Evolutionary conservation across 2,329 filamentous ascomycete genomes (phyloP).

Genomic region (Sporothrix protearum): DNA sequence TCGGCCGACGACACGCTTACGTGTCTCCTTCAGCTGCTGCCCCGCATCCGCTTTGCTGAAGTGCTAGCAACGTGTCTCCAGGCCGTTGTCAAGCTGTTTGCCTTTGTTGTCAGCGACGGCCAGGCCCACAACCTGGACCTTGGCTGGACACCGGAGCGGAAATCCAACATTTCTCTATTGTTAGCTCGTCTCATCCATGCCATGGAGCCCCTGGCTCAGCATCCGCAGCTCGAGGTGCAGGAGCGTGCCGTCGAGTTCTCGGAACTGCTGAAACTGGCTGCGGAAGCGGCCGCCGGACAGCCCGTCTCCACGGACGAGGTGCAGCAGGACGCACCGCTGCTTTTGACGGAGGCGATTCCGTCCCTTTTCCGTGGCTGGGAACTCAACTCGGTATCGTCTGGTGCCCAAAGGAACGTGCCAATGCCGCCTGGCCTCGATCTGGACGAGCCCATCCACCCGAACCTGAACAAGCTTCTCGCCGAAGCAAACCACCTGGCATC

Average conservation of each 20-base stretch:
- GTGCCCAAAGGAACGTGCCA: constrained; percentile 83
- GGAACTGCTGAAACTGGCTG: constrained; percentile 81
- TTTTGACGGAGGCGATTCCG: constrained; percentile 88
- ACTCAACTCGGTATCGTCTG: constrained; percentile 81
- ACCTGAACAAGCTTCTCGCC: constrained; percentile 65
- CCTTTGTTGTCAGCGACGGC: constrained; percentile 64
- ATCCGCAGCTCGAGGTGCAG: constrained; percentile 90
- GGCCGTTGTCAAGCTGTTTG: constrained; percentile 80
- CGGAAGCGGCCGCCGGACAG: constrained; percentile 72
- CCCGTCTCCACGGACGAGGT: constrained; percentile 51
- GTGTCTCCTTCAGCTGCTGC: constrained; percentile 64
- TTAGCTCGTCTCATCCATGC: constrained; percentile 79
- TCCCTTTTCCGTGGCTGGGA: constrained; percentile 82
- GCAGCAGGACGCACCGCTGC: constrained; percentile 67
- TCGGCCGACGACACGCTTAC: constrained; percentile 69
- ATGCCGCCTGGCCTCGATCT: constrained; percentile 72
- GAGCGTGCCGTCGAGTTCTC: constrained; percentile 90
- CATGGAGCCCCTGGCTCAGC: constrained; percentile 71
- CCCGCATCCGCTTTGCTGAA: constrained; percentile 56
- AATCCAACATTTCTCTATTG: constrained; percentile 70
- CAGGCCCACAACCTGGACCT: constrained; percentile 37
- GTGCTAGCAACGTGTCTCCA: constrained; percentile 79
- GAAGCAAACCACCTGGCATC: constrained; percentile 50
- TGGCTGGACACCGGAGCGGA: constrained; percentile 69
- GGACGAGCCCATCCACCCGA: constrained; percentile 74